phyloP scores from a whole-genome alignment of 140 eudicot genomes.

The Senecio squalidus region DNA sequence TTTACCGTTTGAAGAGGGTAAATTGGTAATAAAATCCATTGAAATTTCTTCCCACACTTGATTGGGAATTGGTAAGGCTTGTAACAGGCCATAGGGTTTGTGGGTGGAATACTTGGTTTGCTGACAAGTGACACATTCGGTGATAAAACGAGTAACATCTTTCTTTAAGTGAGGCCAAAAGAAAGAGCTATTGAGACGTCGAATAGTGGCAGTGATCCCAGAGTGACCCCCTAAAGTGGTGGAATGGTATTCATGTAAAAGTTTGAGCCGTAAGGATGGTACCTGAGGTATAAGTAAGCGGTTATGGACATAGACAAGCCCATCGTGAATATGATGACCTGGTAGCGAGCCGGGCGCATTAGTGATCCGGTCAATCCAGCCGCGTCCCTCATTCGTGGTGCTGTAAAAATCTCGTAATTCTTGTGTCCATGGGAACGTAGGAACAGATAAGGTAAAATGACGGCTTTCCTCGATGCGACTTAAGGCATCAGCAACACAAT shows the following conservation, averaged over 20 bases:
- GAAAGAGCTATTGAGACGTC: not conserved
- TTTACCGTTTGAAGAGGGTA: not conserved
- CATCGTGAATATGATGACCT: not conserved
- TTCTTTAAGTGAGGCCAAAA: not conserved
- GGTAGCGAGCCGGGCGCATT: not conserved
- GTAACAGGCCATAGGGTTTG: not conserved
- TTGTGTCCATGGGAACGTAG: not conserved
- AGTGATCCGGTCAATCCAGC: not conserved
- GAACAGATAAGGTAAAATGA: not conserved
- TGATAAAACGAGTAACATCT: not conserved
- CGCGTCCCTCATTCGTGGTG: not conserved
- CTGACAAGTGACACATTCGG: not conserved
- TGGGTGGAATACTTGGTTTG: not conserved
- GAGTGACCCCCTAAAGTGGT: not conserved
- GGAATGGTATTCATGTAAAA: not conserved
- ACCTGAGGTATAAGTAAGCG: not conserved
- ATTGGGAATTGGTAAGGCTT: not conserved
- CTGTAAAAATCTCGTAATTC: not conserved
- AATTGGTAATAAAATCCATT: not conserved
- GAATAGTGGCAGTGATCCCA: not conserved
- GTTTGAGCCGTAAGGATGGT: not conserved
- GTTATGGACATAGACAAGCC: not conserved
- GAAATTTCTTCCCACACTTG: not conserved
- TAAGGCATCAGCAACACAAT: not conserved
- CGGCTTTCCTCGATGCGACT: not conserved